A percentile compares a stretch with the other conserved stretches of the same genome.
These are phyloP conservation scores for Aspergillus leporis DNA, from an alignment of 495 filamentous ascomycete genomes.

Conservation along the genomic window DNA sequence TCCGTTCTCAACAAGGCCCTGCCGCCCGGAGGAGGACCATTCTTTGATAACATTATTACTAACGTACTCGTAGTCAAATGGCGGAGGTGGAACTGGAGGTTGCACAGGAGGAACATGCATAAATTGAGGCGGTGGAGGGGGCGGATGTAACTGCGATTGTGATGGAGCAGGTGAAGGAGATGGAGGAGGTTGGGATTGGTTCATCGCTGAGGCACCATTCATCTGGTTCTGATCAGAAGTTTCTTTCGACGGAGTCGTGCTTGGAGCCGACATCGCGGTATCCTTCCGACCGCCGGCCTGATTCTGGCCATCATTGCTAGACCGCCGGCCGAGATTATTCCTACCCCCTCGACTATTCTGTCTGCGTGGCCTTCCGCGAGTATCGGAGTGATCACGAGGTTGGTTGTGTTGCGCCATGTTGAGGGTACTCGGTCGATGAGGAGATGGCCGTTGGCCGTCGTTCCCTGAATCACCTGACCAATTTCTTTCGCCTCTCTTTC, in stretches of 20 bases:
- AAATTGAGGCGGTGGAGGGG: conserved; percentile 19
- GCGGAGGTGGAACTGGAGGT: conserved; percentile 26
- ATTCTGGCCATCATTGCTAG: conserved; percentile 34
- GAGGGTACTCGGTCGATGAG: conserved; percentile 62
- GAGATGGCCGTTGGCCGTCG: conserved; percentile 59
- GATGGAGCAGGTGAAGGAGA: conserved; percentile 29
- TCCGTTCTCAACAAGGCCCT: conserved; percentile 47
- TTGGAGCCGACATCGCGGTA: conserved; percentile 42
- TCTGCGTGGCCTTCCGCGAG: conserved; percentile 46
- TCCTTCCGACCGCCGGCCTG: conserved; percentile 32
- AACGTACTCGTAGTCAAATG: conserved; percentile 59
- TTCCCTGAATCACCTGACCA: conserved; percentile 53
- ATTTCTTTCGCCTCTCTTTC: conserved; percentile 57
- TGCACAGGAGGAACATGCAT: conserved; percentile 21
- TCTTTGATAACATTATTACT: conserved; percentile 47
- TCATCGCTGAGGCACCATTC: conserved; percentile 25
- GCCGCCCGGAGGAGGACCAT: conserved; percentile 53
- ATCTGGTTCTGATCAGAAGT: conserved; percentile 24
- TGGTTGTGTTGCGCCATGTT: conserved; percentile 56
- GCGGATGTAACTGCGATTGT: conserved; percentile 23
- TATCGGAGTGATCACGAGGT: conserved; percentile 43
- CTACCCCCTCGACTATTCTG: conserved; percentile 45
- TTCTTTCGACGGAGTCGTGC: conserved; percentile 30
- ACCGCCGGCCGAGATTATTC: conserved; percentile 35
- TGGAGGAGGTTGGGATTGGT: conserved; percentile 21